Evolutionary conservation across 2,329 filamentous ascomycete species (phyloP), one percentile per base, ranked within the genome.

Genomic region (Gnomoniopsis sp.): DNA sequence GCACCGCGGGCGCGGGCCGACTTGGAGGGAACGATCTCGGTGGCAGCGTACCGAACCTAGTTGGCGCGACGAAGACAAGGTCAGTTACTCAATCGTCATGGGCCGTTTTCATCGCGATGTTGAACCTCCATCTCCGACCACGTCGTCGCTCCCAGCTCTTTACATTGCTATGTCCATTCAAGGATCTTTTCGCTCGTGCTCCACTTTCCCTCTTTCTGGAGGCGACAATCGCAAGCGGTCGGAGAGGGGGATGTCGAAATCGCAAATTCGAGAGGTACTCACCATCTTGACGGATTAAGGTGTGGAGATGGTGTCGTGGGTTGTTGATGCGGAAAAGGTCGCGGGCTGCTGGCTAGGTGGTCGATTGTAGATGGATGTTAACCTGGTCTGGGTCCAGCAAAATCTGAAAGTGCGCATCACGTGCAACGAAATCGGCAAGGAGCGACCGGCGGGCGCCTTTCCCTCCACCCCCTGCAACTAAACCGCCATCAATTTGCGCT

Each of bases 1-100:
- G 93, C 92, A 81, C 96, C 95, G 82, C 95, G 93, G 77, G 93
- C 90, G 84, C 93, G 91, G 80, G 95, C 95, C 83, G 91, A 96
- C 87, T 96, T 97, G 72, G 88, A 85, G 79, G 88, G 82, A 73
- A 89, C 84, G 77, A 96, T 93, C 78, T 92, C 86, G 75, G 88
- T 90, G 77, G 90, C 90, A 81, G 91, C 91, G 92, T 97, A 97
- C 81, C 93, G 91, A 85, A 96, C 91, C 92, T 96, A 74, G 19
- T 55, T 34, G 61, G 59, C 65, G 23, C 8, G 44, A 63, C 8
- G 43, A 63, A 53, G 55, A 47, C 49, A 58, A 41, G 53, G 57
- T 62, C 57, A 62, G 49, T 54, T 21, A 12, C 21, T 23, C 44
- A 23, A 12, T 23, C 8, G 36, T 41, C 36, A 41, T 41, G 26